Conservation (phyloP, 139 green algal genomes). For the Pseudopediastrum boryanum region DNA sequence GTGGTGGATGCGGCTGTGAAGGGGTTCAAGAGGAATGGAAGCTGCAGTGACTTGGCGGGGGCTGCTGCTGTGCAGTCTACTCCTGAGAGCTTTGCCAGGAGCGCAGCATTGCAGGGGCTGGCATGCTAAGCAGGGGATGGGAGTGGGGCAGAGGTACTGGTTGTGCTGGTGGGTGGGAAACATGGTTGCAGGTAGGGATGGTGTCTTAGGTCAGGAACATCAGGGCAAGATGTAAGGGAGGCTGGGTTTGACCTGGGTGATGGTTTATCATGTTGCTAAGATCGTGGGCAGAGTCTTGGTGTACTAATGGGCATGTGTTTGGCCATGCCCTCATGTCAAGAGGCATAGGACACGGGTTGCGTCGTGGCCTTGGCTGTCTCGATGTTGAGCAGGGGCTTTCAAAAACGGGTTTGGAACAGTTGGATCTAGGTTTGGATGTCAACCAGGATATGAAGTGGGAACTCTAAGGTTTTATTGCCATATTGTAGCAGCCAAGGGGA, state of each 20-base stretch:
- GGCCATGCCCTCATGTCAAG: too few species aligned
- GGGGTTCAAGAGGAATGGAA: slow-evolving; percentile 33
- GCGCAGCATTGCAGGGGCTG: slow-evolving; percentile 19
- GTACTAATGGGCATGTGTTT: not conserved
- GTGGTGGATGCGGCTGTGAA: not conserved
- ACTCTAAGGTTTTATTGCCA: too few species aligned
- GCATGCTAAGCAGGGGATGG: slow-evolving; percentile 8
- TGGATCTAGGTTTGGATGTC: too few species aligned
- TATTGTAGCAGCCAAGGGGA: too few species aligned
- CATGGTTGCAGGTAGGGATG: not conserved
- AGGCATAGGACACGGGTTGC: too few species aligned
- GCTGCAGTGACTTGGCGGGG: slow-evolving; percentile 21
- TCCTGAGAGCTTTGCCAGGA: not conserved
- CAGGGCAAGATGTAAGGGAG: not conserved
- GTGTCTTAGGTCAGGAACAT: not conserved
- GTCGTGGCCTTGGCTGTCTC: too few species aligned
- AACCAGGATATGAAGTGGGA: too few species aligned
- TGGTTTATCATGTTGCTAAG: not conserved
- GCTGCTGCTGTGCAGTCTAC: slow-evolving; percentile 1
- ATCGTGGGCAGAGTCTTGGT: not conserved
- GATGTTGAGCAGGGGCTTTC: too few species aligned
- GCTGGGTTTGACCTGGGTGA: not conserved
- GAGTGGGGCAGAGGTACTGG: not conserved
- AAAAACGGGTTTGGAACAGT: too few species aligned
- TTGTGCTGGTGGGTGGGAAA: not conserved